These are phyloP conservation scores for Pleurotus tuoliensis DNA, from an alignment of 768 basidiomycete genomes.

Conservation along the genomic window DNA sequence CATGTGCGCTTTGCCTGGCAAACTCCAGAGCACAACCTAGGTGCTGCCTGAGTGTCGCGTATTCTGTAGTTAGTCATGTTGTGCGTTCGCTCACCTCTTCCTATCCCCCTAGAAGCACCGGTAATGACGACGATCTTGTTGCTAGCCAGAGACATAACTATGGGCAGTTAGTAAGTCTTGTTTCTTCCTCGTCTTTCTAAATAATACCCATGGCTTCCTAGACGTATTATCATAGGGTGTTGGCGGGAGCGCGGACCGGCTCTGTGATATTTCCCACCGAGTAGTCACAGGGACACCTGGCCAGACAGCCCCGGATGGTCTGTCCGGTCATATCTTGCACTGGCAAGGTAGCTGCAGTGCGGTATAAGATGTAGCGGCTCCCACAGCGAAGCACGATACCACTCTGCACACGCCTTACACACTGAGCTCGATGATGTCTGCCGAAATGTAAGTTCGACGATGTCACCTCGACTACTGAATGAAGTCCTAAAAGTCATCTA, in stretches of 20 bases:
- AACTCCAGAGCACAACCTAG: constrained; percentile 49
- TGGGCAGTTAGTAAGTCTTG: background rate
- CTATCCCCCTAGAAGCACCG: constrained; percentile 72
- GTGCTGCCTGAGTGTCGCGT: background rate
- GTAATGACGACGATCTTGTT: constrained; percentile 69
- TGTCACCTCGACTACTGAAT: background rate
- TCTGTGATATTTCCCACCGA: background rate
- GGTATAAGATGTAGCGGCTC: background rate
- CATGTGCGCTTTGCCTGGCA: constrained; percentile 59
- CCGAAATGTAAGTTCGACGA: constrained; percentile 47
- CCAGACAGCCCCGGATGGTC: background rate
- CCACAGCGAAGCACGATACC: background rate
- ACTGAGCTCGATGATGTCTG: constrained; percentile 29
- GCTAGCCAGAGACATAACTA: constrained; percentile 36
- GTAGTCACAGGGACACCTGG: background rate
- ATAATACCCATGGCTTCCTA: background rate
- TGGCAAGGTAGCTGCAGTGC: background rate
- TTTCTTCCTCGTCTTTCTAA: background rate
- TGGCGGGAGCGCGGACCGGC: background rate
- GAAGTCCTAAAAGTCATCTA: constrained; percentile 14
- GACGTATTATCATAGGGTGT: background rate
- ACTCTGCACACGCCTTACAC: background rate
- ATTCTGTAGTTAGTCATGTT: background rate
- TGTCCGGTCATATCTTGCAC: background rate
- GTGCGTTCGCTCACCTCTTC: constrained; percentile 32